Conservation (phyloP, 2,329 filamentous ascomycete genomes). For the Stagonosporopsis chrysanthemi region DNA sequence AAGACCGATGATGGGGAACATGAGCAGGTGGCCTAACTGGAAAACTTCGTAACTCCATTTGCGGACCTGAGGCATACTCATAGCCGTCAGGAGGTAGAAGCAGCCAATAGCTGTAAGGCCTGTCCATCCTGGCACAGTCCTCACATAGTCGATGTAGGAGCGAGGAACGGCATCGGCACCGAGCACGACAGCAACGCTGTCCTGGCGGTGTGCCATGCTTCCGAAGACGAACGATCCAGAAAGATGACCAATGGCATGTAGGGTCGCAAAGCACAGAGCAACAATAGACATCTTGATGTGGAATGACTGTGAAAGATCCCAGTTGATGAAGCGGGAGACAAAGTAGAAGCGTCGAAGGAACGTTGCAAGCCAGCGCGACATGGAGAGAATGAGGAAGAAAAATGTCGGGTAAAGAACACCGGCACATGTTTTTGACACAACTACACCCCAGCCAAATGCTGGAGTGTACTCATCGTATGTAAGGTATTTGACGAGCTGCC, state of each 20-base stretch:
- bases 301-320: slow-evolving; percentile 64
- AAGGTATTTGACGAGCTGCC: slow-evolving; percentile 64
- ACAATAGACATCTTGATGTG: slow-evolving; percentile 63
- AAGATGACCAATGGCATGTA: slow-evolving; percentile 64
- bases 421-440: slow-evolving; percentile 63
- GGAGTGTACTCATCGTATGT: slow-evolving; percentile 55
- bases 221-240: slow-evolving; percentile 62
- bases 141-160: slow-evolving; percentile 58
- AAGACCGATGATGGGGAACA: slow-evolving; percentile 65
- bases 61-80: slow-evolving; percentile 61
- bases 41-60: slow-evolving; percentile 65
- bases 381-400: slow-evolving; percentile 66
- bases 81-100: slow-evolving; percentile 58
- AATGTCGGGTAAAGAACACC: slow-evolving; percentile 65
- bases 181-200: slow-evolving; percentile 55
- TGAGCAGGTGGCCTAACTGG: slow-evolving; percentile 64
- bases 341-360: slow-evolving; percentile 60
- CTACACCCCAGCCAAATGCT: slow-evolving; percentile 64
- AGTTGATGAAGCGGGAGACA: slow-evolving; percentile 64
- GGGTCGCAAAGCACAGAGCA: slow-evolving; percentile 59
- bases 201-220: slow-evolving; percentile 55
- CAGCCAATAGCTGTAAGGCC: slow-evolving; percentile 59
- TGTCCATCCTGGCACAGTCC: slow-evolving; percentile 59
- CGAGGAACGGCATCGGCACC: slow-evolving; percentile 55
- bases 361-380: slow-evolving; percentile 65